Base-by-base conservation (phyloP, 140 eudicot species). In the Oenanthe javanica region DNA sequence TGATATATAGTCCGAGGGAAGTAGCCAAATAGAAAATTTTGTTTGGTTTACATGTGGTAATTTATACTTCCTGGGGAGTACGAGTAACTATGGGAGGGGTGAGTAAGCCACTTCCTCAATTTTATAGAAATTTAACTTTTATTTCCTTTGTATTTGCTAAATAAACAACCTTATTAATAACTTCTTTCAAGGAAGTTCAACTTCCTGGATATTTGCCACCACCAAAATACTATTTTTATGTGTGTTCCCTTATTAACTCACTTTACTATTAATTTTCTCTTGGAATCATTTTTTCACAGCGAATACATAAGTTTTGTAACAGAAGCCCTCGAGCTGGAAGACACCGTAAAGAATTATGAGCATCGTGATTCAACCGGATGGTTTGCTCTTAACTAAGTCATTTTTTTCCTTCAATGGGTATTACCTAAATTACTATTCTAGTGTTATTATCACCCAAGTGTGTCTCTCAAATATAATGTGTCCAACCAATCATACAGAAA, bases 251-350 rank as follows among this genome's bases (percentile, higher is more conserved):
- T 14, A 11, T 15, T 6, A 61, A 57, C 67, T 61, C 45, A 59
- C 19, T 27, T 71, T 19, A 31, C 73, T 7, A 71, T 72, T 72
- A 42, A 25, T 82, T 80, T 52, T 46, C 50, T 59, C 61, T 50
- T 80, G 42, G 15, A 75, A 78, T 82, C 49, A 71, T 83, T 36
- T 7, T 79, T 85, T 76, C 77, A 85, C 86, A 88, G 97, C 81
- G 96, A 92, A 82, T 92, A 92, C 82, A 82, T 87, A 86, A 88
- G 79, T 72, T 89, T 75, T 84, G 97, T 92, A 81, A 84, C 77
- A 52, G 96, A 92, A 83, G 96, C 96, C 50, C 91, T 90, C 64
- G 96, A 92, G 82, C 79, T 92, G 84, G 97, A 92, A 87, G 97
- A 92, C 78, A 93, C 97, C 25, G 42, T 90, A 72, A 90, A 87